A percentile compares a stretch with the other conserved stretches of the same genome.
Conservation (phyloP, 1,284 basidiomycete genomes). For the Boletus putidus region DNA sequence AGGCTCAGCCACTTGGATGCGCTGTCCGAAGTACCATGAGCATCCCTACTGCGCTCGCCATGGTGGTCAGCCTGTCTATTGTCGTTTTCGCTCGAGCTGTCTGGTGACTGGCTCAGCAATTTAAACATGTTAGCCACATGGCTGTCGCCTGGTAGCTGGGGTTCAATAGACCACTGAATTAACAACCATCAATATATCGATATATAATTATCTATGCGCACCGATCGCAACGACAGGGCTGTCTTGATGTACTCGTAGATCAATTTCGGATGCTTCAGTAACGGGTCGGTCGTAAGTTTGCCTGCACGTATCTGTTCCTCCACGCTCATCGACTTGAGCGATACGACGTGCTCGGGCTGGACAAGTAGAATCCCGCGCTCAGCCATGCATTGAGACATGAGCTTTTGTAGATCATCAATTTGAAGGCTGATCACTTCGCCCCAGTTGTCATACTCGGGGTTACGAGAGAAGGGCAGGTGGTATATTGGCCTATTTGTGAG, state of each 20-base stretch:
- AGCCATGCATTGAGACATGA: slow-evolving; percentile 42
- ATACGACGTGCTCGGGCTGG: slow-evolving; percentile 54
- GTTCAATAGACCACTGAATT: background rate
- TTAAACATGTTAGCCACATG: background rate
- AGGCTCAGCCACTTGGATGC: slow-evolving; percentile 1
- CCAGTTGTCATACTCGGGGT: fast-evolving
- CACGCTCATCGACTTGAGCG: slow-evolving; percentile 30
- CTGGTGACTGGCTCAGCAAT: background rate
- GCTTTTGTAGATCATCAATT: slow-evolving; percentile 22
- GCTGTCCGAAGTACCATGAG: background rate
- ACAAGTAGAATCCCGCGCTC: slow-evolving; percentile 45
- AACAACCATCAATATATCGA: no score
- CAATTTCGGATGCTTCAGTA: background rate
- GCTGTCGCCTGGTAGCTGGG: background rate
- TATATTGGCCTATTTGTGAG: slow-evolving; percentile 49
- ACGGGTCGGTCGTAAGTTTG: no score
- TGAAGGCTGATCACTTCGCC: background rate
- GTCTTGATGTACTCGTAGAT: background rate
- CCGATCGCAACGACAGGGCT: background rate
- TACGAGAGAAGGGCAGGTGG: slow-evolving; percentile 50
- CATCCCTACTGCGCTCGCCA: background rate
- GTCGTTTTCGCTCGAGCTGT: no score
- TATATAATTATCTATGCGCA: background rate
- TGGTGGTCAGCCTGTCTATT: no score
- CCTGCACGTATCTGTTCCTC: slow-evolving; percentile 18